Base-by-base conservation (phyloP, 83 land plant genomes). In the Thuja plicata region DNA sequence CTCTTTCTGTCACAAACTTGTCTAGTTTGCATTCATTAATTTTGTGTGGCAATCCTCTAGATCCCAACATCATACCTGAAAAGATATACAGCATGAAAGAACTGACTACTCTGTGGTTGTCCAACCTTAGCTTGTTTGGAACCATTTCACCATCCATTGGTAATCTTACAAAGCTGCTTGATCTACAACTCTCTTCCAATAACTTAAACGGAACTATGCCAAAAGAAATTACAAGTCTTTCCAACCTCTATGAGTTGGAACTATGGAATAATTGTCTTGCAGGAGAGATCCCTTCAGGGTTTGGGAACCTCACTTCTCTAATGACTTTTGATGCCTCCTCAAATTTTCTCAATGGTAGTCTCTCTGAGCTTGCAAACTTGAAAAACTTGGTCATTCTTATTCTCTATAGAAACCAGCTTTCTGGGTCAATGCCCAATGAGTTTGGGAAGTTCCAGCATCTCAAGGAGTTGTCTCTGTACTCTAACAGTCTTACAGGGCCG, bases 401-500 rank as follows among this genome's bases (percentile, higher is more conserved):
- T 85, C 88, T 95, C 30, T 93, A 87, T 73, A 50, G 86, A 37
- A 95, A 95, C 62, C 8, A 89, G 8, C 86, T 95, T 87, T 91
- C 95, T 45, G 97, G 97, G 19, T 89, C 89, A 70, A 88, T 95
- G 24, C 94, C 94, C 48, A 40, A 70, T 52, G 96, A 93, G 86
- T 89, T 95, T 45, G 96, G 96, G 19, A 93, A 93, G 1, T 95
- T 95, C 87, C 89, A 81, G 62, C 24, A 74, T 38, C 89, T 95
- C 32, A 86, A 66, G 24, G 88, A 92, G 12, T 52, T 95, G 11
- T 93, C 94, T 0, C 88, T 94, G 34, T 95, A 92, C 90, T 7
- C 37, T 7, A 95, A 96, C 88, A 77, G 52, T 70, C 91, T 96
- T n/a, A 73, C 90, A 21, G 97, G 97, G 15, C 24, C 62, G 1